Evolutionary conservation across 2,329 filamentous ascomycete genomes (phyloP).

Genomic region (Stagonosporopsis rhizophila): DNA sequence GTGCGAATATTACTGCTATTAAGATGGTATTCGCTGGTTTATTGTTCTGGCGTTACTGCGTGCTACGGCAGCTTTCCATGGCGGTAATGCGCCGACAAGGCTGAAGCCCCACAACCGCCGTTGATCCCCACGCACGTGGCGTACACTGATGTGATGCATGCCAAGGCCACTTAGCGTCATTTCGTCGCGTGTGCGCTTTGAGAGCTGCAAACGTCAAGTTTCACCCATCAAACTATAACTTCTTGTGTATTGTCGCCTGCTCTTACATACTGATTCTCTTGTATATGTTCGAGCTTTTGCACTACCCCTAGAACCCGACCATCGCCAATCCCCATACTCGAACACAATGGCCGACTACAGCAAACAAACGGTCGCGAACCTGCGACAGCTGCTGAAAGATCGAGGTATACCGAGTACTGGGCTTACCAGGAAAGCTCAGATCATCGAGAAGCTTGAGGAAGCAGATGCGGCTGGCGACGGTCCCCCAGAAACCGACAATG

Average conservation of each 20-base stretch:
- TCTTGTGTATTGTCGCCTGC: background rate
- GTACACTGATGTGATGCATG: conserved; percentile 16
- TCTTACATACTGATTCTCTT: background rate
- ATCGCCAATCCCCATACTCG: background rate
- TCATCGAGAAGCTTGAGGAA: conserved; percentile 55
- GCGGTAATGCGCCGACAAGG: conserved; percentile 2
- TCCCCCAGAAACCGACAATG: conserved; percentile 20
- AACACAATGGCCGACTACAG: conserved; percentile 52
- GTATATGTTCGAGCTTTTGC: background rate
- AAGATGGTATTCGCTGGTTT: background rate
- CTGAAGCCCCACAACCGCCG: conserved; percentile 16
- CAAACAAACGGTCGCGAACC: conserved; percentile 56
- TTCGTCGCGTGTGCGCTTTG: conserved; percentile 9
- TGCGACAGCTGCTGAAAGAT: conserved; percentile 56
- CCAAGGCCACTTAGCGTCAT: conserved; percentile 16
- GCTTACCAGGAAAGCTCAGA: conserved; percentile 57
- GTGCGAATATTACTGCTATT: conserved; percentile 15
- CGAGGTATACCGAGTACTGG: conserved; percentile 55
- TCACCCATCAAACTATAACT: background rate
- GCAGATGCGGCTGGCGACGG: conserved; percentile 24
- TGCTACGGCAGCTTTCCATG: background rate
- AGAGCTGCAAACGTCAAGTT: conserved; percentile 14
- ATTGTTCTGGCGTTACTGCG: background rate
- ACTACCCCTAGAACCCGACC: background rate
- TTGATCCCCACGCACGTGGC: conserved; percentile 12